Conservation (phyloP, 2,329 filamentous ascomycete genomes). For the Trichoderma pleuroti region DNA sequence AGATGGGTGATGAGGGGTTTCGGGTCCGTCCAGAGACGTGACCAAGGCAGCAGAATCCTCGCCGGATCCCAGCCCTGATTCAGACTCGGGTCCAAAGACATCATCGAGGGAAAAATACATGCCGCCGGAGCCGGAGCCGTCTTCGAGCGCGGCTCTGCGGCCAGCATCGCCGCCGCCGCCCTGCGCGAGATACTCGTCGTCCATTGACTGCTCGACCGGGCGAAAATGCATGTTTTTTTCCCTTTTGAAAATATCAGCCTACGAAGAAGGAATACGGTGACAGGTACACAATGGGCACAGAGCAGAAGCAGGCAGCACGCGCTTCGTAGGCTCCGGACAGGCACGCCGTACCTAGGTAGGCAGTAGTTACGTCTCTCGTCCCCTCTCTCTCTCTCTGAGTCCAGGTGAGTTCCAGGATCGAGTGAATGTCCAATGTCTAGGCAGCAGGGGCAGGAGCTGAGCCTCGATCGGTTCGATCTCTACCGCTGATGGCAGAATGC, state of each 20-base stretch:
- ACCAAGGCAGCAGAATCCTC: background rate
- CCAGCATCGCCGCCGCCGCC: constrained; percentile 19
- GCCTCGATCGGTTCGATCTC: constrained; percentile 4
- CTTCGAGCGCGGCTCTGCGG: background rate
- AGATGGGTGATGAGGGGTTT: constrained; percentile 40
- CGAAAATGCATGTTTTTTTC: constrained; percentile 33
- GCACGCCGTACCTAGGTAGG: background rate
- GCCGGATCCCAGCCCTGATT: constrained; percentile 18
- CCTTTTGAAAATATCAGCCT: background rate
- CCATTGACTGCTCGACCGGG: constrained; percentile 29
- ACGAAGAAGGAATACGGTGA: background rate
- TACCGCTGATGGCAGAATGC: background rate
- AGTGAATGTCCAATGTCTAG: background rate
- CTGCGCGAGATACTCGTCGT: constrained; percentile 28
- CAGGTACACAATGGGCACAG: background rate
- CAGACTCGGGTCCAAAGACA: constrained; percentile 34
- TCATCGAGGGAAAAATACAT: constrained; percentile 35
- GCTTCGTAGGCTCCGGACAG: background rate
- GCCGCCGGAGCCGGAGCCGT: constrained; percentile 15
- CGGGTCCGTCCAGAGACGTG: background rate
- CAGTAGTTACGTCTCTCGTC: background rate
- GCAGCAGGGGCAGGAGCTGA: background rate
- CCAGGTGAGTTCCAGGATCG: background rate
- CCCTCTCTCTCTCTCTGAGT: background rate
- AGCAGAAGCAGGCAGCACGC: background rate